These are phyloP conservation scores for Plenodomus tracheiphilus DNA, from an alignment of 2,329 filamentous ascomycete species.

Conservation along the genomic window DNA sequence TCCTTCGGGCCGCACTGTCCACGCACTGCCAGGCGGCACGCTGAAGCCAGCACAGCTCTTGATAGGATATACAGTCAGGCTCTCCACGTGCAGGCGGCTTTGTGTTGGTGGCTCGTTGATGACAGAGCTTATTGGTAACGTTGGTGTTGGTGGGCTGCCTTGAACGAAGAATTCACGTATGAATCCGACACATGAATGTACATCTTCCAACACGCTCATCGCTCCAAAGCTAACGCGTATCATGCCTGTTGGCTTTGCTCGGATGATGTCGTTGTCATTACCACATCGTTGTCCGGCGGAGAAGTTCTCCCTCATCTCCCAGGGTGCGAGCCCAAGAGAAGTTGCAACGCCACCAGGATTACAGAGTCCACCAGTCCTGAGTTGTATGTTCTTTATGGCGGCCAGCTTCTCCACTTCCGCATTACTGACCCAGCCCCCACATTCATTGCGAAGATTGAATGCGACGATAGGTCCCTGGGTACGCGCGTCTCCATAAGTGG, in stretches of 20 bases:
- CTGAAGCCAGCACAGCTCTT: slow-evolving; percentile 87
- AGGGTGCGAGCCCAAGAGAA: slow-evolving; percentile 71
- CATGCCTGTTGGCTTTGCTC: slow-evolving; percentile 84
- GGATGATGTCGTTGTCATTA: slow-evolving; percentile 76
- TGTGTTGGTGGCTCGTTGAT: slow-evolving; percentile 31
- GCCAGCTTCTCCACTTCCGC: slow-evolving; percentile 87
- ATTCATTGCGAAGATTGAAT: slow-evolving; percentile 75
- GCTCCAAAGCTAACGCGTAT: slow-evolving; percentile 85
- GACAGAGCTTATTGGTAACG: slow-evolving; percentile 24
- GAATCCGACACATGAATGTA: slow-evolving; percentile 72
- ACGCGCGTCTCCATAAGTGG: slow-evolving; percentile 48
- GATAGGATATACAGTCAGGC: slow-evolving; percentile 75
- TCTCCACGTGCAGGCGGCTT: slow-evolving; percentile 49
- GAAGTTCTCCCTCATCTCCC: slow-evolving; percentile 85
- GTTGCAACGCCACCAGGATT: slow-evolving; percentile 85
- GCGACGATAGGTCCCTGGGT: slow-evolving; percentile 75
- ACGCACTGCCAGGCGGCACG: slow-evolving; percentile 65
- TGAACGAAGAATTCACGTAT: slow-evolving; percentile 56
- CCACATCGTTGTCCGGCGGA: slow-evolving; percentile 84
- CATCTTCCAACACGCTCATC: slow-evolving; percentile 80
- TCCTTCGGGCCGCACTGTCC: slow-evolving; percentile 81
- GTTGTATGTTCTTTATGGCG: slow-evolving; percentile 74
- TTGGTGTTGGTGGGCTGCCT: slow-evolving; percentile 9
- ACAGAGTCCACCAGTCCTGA: slow-evolving; percentile 87
- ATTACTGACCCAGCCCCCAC: slow-evolving; percentile 76